A percentile compares a stretch with the other conserved stretches of the same genome.
These are phyloP conservation scores for Dothistroma pini DNA, from an alignment of 2,329 filamentous ascomycete genomes.

Conservation along the genomic window DNA sequence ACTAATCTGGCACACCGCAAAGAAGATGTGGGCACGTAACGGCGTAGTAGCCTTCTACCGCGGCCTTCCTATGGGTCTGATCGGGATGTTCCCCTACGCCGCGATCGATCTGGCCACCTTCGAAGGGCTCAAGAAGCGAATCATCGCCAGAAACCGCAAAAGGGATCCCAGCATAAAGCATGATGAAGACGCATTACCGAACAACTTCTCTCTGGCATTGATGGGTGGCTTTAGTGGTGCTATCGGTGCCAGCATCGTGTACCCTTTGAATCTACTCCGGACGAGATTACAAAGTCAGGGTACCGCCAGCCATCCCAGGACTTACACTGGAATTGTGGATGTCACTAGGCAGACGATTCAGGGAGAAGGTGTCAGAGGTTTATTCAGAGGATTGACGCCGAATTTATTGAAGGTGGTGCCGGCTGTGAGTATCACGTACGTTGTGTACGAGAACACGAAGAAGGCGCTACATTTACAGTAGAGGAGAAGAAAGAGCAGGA, in stretches of 20 bases:
- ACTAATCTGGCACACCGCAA: conserved; percentile 75
- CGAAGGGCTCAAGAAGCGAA: conserved; percentile 78
- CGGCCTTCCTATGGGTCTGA: conserved; percentile 84
- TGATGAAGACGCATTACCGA: conserved; percentile 72
- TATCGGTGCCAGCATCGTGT: conserved; percentile 88
- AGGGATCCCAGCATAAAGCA: conserved; percentile 55
- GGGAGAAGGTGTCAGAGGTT: conserved; percentile 75
- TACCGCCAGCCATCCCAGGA: conserved; percentile 73
- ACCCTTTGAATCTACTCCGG: conserved; percentile 88
- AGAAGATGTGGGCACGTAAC: conserved; percentile 78
- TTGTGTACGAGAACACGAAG: conserved; percentile 91
- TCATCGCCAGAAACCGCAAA: conserved; percentile 66
- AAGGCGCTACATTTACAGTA: conserved; percentile 50
- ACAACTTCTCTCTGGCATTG: conserved; percentile 77
- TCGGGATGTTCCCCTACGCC: conserved; percentile 97
- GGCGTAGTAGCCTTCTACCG: conserved; percentile 79
- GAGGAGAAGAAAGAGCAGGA: too few relatives aligned
- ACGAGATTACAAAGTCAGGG: conserved; percentile 87
- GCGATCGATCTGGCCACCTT: conserved; percentile 96
- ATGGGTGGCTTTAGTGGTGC: conserved; percentile 91
- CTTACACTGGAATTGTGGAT: conserved; percentile 89
- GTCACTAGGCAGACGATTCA: conserved; percentile 78
- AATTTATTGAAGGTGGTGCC: conserved; percentile 96
- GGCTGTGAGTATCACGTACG: conserved; percentile 87
- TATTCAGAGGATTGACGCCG: conserved; percentile 93